phyloP scores from a whole-genome alignment of 441 rosid species.

The Populus hybrid region DNA sequence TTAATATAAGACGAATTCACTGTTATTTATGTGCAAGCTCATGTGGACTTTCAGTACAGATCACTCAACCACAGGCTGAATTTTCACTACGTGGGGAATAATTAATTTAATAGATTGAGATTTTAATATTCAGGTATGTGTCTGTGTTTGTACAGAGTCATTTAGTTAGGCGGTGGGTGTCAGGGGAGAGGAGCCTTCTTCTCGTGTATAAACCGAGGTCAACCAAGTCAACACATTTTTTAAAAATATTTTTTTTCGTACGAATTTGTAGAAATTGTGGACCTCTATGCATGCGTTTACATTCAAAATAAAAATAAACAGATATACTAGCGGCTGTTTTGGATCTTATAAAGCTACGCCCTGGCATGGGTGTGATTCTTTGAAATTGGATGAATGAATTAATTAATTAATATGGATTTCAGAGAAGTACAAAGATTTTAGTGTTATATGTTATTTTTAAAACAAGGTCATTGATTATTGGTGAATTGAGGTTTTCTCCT shows the following conservation, averaged over 20 bases:
- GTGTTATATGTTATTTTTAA: neutral
- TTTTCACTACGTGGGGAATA: neutral
- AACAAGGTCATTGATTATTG: neutral
- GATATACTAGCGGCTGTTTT: neutral
- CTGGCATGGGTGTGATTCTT: neutral
- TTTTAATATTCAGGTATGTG: neutral
- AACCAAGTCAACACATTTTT: slow-evolving; percentile 26
- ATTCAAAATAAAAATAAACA: too few species aligned
- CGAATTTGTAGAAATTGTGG: neutral
- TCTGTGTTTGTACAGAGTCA: neutral
- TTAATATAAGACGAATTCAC: neutral
- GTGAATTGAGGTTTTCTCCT: too few species aligned
- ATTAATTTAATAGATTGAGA: neutral
- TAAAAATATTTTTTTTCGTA: too few species aligned
- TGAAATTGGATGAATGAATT: neutral
- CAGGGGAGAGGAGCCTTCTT: neutral
- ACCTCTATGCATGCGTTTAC: neutral
- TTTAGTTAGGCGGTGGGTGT: neutral
- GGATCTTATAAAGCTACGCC: neutral
- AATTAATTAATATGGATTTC: neutral
- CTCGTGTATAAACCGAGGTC: slow-evolving; percentile 16
- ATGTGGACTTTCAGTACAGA: neutral
- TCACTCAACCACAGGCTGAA: neutral
- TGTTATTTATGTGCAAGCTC: neutral
- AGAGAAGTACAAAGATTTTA: neutral